phyloP scores from a whole-genome alignment of 768 basidiomycete species.

The Leccinum arenicola region DNA sequence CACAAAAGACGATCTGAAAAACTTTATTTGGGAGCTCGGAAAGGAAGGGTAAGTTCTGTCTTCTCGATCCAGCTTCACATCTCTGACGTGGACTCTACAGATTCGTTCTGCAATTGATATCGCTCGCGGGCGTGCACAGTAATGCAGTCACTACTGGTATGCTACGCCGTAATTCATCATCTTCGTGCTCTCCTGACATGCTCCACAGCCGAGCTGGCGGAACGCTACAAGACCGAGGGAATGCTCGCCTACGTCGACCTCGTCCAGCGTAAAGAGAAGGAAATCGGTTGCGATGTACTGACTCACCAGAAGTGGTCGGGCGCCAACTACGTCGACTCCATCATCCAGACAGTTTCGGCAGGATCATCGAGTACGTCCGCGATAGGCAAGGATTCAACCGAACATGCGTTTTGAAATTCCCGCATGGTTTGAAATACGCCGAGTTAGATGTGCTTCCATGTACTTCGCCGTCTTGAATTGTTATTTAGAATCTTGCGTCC shows the following conservation, averaged over 20 bases:
- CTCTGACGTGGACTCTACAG: constrained; percentile 35
- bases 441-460: constrained; percentile 1
- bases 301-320: constrained; percentile 98
- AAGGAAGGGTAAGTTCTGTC: constrained; percentile 66
- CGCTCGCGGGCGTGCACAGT: constrained; percentile 86
- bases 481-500: neutral
- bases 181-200: constrained; percentile 4
- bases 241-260: constrained; percentile 93
- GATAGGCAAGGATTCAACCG: constrained; percentile 84
- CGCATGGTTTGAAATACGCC: neutral
- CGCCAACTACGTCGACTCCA: constrained; percentile 86
- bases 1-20: constrained; percentile 70
- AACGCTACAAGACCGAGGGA: constrained; percentile 79
- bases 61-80: neutral
- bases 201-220: constrained; percentile 68
- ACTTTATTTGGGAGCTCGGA: constrained; percentile 86
- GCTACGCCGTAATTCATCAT: constrained; percentile 32
- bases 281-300: constrained; percentile 83
- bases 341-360: constrained; percentile 78
- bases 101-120: constrained; percentile 86
- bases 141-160: constrained; percentile 74
- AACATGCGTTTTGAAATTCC: constrained; percentile 65
- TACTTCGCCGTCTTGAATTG: neutral
- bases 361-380: constrained; percentile 88
- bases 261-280: constrained; percentile 85